phyloP scores from a whole-genome alignment of 1,284 basidiomycete species.

The Clitocybe nebularis region DNA sequence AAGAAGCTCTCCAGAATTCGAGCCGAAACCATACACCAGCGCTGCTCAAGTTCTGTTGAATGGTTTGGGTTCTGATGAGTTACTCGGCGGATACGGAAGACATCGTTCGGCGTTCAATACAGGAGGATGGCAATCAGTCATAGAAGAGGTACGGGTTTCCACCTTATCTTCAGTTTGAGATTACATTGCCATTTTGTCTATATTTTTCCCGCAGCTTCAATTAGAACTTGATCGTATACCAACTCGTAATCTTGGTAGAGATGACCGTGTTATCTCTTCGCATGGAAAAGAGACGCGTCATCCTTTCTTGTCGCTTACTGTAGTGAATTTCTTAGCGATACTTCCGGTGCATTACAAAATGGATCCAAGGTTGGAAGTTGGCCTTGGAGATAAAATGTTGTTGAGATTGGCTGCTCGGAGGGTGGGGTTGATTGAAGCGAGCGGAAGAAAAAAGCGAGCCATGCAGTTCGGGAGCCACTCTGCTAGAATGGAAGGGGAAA shows the following conservation, averaged over 20 bases:
- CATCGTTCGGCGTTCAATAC: conserved; percentile 76
- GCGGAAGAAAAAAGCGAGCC: conserved; percentile 79
- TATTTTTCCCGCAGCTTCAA: conserved; percentile 67
- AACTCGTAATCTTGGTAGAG: conserved; percentile 86
- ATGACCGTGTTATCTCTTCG: conserved; percentile 88
- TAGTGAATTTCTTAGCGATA: conserved; percentile 70
- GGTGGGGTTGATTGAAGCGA: conserved; percentile 68
- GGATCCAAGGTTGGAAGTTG: conserved; percentile 65
- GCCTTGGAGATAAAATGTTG: conserved; percentile 86
- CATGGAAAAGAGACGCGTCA: conserved; percentile 89
- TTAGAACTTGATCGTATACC: conserved; percentile 91
- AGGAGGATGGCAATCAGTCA: conserved; percentile 69
- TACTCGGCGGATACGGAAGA: conserved; percentile 91
- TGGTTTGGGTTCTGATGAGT: conserved; percentile 93
- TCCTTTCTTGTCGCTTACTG: conserved; percentile 80
- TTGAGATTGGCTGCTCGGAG: conserved; percentile 67
- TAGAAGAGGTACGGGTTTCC: conserved; percentile 84
- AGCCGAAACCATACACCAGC: conserved; percentile 58
- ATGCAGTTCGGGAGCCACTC: conserved; percentile 98
- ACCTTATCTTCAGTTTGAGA: too few species aligned
- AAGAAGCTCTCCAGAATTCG: conserved; percentile 29
- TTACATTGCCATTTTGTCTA: too few species aligned
- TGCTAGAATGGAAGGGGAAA: conserved; percentile 79
- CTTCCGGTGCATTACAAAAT: conserved; percentile 81
- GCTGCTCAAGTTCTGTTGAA: conserved; percentile 82